These are phyloP conservation scores for Selenicereus undatus DNA, from an alignment of 148 eudicot species.

Conservation along the genomic window DNA sequence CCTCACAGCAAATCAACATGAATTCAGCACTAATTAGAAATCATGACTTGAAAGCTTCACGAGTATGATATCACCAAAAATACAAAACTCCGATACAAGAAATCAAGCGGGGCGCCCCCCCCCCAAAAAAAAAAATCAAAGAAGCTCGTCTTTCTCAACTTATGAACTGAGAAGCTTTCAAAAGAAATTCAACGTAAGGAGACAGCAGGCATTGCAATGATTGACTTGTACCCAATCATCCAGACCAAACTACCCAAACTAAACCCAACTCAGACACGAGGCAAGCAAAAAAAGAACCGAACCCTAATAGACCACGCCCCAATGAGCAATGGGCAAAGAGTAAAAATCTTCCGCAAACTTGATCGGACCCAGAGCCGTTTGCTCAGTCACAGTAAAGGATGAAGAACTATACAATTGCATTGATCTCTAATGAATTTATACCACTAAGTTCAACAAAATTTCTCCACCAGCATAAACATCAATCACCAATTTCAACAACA, in stretches of 20 bases:
- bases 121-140: too few species aligned
- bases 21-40: background rate
- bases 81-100: too few species aligned
- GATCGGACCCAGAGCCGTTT: background rate
- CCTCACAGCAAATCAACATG: background rate
- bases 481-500: background rate
- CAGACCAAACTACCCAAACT: background rate
- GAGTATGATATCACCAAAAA: background rate
- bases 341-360: background rate
- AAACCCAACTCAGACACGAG: background rate
- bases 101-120: too few species aligned
- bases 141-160: too few species aligned
- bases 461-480: background rate
- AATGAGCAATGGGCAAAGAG: background rate
- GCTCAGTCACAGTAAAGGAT: background rate
- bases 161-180: too few species aligned
- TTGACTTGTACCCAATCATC: background rate
- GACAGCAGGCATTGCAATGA: background rate
- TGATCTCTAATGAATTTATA: background rate
- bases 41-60: background rate
- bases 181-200: background rate
- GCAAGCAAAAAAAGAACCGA: background rate
- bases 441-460: background rate
- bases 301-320: background rate
- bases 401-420: background rate